Conservation (phyloP, 345 rosid genomes). For the Populus ilicifolia region DNA sequence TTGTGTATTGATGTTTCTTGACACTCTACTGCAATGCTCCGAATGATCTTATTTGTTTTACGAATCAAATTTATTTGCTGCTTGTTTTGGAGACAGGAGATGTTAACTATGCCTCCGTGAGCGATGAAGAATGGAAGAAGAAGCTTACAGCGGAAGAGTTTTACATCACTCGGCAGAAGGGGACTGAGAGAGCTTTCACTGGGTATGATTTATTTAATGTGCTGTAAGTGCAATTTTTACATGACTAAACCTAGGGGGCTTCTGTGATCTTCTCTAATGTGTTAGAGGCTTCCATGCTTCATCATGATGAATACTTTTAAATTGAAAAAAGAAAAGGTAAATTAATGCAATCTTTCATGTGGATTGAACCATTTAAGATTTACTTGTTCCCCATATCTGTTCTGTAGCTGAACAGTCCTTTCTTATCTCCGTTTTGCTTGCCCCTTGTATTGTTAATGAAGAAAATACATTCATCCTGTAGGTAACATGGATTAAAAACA, state of each 20-base stretch:
- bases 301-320: background rate
- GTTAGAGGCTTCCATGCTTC: background rate
- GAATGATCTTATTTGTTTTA: background rate
- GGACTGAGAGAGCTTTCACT: constrained; percentile 88
- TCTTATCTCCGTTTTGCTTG: too few relatives aligned
- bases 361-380: background rate
- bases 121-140: constrained; percentile 72
- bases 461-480: too few relatives aligned
- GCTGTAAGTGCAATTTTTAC: background rate
- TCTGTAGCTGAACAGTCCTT: background rate
- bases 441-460: too few relatives aligned
- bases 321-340: background rate
- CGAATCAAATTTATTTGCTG: background rate
- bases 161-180: constrained; percentile 70
- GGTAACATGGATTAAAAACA: too few relatives aligned
- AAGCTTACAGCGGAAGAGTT: constrained; percentile 66
- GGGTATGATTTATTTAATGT: constrained; percentile 47
- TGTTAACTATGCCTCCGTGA: constrained; percentile 39
- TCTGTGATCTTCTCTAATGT: background rate
- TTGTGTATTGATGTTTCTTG: background rate
- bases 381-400: background rate
- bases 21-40: background rate
- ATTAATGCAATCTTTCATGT: background rate
- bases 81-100: constrained; percentile 36
- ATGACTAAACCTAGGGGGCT: background rate